These are phyloP conservation scores for Talaromyces pinophilus DNA, from an alignment of 2,329 filamentous ascomycete species.

Conservation along the genomic window DNA sequence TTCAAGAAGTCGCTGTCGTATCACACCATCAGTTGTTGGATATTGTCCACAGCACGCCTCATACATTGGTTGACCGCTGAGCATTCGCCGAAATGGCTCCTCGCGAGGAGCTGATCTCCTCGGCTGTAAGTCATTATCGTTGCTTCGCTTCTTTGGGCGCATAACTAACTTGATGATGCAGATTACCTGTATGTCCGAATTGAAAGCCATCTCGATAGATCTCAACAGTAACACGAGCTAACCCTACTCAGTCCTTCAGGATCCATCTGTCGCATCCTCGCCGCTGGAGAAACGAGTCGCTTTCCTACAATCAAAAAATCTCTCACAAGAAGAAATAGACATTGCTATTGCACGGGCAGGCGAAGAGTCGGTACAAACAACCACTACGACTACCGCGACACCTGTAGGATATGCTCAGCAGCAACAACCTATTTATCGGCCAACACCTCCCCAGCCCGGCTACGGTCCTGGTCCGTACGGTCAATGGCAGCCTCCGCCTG, in stretches of 20 bases:
- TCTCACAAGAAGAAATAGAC: slow-evolving; percentile 94
- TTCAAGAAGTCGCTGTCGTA: too few relatives aligned
- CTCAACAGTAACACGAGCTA: neutral
- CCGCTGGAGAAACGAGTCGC: slow-evolving; percentile 90
- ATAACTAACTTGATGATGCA: slow-evolving; percentile 30
- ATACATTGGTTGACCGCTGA: neutral
- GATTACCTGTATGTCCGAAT: slow-evolving; percentile 53
- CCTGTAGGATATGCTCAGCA: slow-evolving; percentile 52
- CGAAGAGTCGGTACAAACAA: slow-evolving; percentile 54
- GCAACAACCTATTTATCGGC: slow-evolving; percentile 42
- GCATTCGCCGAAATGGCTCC: slow-evolving; percentile 64
- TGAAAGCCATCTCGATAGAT: neutral
- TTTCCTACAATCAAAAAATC: slow-evolving; percentile 93
- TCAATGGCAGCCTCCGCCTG: slow-evolving; percentile 57
- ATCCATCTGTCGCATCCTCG: slow-evolving; percentile 84
- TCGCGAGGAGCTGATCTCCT: slow-evolving; percentile 88
- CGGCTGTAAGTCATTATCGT: slow-evolving; percentile 59
- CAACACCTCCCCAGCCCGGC: slow-evolving; percentile 46
- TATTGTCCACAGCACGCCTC: neutral
- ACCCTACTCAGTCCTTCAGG: slow-evolving; percentile 73
- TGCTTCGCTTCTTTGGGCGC: neutral
- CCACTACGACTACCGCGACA: slow-evolving; percentile 47
- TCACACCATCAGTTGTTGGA: neutral
- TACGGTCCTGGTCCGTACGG: slow-evolving; percentile 56
- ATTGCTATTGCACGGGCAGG: slow-evolving; percentile 75